Evolutionary conservation across 1,139 yeast genomes (phyloP), one percentile per base, ranked within the genome.

Genomic region (Pichia sp.): DNA sequence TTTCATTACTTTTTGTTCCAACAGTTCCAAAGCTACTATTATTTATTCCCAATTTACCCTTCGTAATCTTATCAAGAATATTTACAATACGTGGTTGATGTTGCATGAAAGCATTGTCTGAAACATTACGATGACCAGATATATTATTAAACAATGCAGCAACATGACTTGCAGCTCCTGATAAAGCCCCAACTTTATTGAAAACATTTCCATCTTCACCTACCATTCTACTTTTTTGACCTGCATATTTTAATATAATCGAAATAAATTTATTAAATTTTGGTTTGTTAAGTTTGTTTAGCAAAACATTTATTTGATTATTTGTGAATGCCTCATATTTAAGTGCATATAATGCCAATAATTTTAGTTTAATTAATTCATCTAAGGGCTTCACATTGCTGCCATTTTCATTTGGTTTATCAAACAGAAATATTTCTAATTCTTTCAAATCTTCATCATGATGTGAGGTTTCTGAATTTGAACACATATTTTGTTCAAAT

Each of bases 401-500:
- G n/a, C 55, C 57, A n/a, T 47, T 49, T 20, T 39, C 22, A 7
- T 35, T 40, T 7, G 39, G 28, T 25, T 42, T 42, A 40, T 56
- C 59, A 29, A 71, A 56, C 8, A 81, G 51, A 32, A 80, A 52
- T 37, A 63, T 64, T 47, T 76, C 71, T 31, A 82, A 58, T 30
- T 71, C 73, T 43, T 67, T 65, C 22, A 75, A 62, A 30, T 58
- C 61, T 52, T 78, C 82, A 2, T 67, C 59, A 41, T 69, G 68
- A 54, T 79, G 82, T 30, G 59, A 56, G 24, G 76, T 81, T 16
- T 57, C 62, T 28, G 35, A 39, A 50, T 78, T 82, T 51, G 94
- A 81, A 1, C 87, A 80, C 45, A 92, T 69, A 26, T 82, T 77
- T 64, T 92, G 99, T 62, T 92, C 97, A 40, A 89, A 68, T 63